Base-by-base conservation (phyloP, 208 protist genomes). In the Blastocrithidia nonstop region DNA sequence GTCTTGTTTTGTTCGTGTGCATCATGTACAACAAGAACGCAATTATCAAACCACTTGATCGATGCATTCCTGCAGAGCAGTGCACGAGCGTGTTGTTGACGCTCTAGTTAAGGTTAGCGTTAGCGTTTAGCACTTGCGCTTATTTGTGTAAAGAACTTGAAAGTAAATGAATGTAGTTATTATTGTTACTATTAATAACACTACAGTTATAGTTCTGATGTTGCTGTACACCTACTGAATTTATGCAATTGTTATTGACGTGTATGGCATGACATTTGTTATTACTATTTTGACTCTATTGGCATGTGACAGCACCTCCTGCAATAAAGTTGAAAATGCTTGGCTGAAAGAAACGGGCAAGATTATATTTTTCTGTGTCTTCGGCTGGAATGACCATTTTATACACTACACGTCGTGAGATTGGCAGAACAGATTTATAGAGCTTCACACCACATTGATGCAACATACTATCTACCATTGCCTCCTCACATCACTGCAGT, bases 61-160 rank as follows among this genome's bases (percentile, higher is more conserved):
- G 73, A 36, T 88, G 79, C 73, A 83, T 88, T 20, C 79, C 79
- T n/a, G 79, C 79, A 21, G 66, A 79, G 57, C 79, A 88, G 57
- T 88, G 79, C 26, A 88, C 51, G 7, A 88, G 48, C 36, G 36
- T 25, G 1, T 23, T 8, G 44, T 28, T 24, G 38, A 16, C 8
- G 6, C 27, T n/a, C n/a, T n/a, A n/a, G n/a, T n/a, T n/a, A n/a
- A n/a, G n/a, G n/a, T n/a, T n/a, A n/a, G n/a, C n/a, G n/a, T n/a
- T n/a, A n/a, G n/a, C n/a, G n/a, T n/a, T n/a, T n/a, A n/a, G n/a
- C n/a, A n/a, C n/a, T n/a, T n/a, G n/a, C n/a, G n/a, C n/a, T n/a
- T n/a, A n/a, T n/a, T n/a, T n/a, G n/a, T n/a, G n/a, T n/a, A n/a
- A n/a, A n/a, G n/a, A n/a, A n/a, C n/a, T n/a, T n/a, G n/a, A n/a